Percentiles rank a stretch among this genome's conserved stretches.
These are phyloP conservation scores for Neonectria coccinea DNA, from an alignment of 2,329 filamentous ascomycete genomes.

Conservation along the genomic window DNA sequence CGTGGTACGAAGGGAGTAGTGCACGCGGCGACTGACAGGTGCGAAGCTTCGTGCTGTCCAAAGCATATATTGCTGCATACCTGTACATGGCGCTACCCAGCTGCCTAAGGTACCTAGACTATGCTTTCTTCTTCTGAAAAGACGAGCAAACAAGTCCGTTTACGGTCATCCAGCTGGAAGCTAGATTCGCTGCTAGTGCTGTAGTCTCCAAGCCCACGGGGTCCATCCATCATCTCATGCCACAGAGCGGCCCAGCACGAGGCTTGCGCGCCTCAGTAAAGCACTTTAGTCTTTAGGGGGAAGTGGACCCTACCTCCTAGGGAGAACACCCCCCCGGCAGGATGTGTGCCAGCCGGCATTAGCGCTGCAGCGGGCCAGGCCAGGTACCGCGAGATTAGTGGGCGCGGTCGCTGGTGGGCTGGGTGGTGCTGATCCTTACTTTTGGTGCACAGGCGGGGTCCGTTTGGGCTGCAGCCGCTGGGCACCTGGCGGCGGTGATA, in stretches of 20 bases:
- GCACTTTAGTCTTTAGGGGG: conserved; percentile 7
- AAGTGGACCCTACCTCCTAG: background rate
- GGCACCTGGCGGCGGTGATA: conserved; percentile 13
- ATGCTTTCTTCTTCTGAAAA: conserved; percentile 15
- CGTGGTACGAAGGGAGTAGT: background rate
- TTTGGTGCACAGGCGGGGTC: background rate
- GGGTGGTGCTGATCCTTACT: background rate
- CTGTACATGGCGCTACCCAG: too few relatives aligned
- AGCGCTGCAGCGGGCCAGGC: conserved; percentile 29
- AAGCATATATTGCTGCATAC: background rate
- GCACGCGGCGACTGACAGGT: background rate
- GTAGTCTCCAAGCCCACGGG: background rate
- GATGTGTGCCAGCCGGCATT: conserved; percentile 35
- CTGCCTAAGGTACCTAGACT: background rate
- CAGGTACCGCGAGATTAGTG: conserved; percentile 37
- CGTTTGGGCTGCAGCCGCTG: conserved; percentile 8
- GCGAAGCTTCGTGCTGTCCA: background rate
- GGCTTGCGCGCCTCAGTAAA: too few relatives aligned
- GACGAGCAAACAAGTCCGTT: background rate
- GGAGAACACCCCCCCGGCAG: conserved; percentile 7
- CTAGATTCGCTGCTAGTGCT: background rate
- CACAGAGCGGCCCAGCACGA: background rate
- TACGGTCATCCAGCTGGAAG: background rate
- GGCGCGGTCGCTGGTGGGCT: conserved; percentile 23
- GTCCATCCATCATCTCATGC: background rate